Evolutionary conservation across 2,329 filamentous ascomycete species (phyloP).

Genomic region (Coniochaeta sp.): DNA sequence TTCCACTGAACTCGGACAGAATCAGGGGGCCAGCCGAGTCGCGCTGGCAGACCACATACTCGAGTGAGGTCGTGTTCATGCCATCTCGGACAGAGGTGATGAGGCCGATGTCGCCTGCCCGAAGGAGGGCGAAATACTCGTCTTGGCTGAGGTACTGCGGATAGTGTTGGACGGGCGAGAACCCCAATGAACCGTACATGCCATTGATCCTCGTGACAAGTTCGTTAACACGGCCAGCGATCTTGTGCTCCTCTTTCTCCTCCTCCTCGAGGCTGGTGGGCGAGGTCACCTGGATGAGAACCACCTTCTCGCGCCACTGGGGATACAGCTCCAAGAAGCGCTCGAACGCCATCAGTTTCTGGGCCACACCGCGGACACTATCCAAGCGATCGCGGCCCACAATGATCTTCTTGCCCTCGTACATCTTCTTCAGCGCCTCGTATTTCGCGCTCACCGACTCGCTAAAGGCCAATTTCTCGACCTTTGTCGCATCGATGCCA

Average conservation of each 20-base stretch:
- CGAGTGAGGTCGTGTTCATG: conserved; percentile 95
- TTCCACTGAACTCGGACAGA: conserved; percentile 93
- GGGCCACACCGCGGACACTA: conserved; percentile 85
- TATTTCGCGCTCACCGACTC: conserved; percentile 65
- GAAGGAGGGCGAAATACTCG: conserved; percentile 91
- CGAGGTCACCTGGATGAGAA: conserved; percentile 91
- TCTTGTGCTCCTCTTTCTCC: conserved; percentile 70
- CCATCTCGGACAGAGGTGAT: conserved; percentile 95
- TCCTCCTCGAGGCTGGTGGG: conserved; percentile 75
- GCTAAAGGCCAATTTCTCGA: conserved; percentile 68
- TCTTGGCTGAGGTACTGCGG: conserved; percentile 84
- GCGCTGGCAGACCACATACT: conserved; percentile 90
- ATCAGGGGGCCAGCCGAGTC: conserved; percentile 83
- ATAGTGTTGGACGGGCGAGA: conserved; percentile 88
- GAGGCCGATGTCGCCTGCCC: conserved; percentile 81
- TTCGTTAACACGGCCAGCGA: conserved; percentile 83
- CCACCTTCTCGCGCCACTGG: conserved; percentile 86
- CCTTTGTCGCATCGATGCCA: conserved; percentile 80
- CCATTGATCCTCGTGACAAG: conserved; percentile 90
- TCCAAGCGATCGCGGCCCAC: conserved; percentile 92
- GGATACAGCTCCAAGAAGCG: conserved; percentile 85
- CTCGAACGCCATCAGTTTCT: conserved; percentile 93
- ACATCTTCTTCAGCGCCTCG: conserved; percentile 64
- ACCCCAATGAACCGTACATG: conserved; percentile 77
- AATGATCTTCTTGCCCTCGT: conserved; percentile 88